Evolutionary conservation across 2,329 filamentous ascomycete species (phyloP), one percentile per base, ranked within the genome.

Genomic region (Colletotrichum tropicicola): DNA sequence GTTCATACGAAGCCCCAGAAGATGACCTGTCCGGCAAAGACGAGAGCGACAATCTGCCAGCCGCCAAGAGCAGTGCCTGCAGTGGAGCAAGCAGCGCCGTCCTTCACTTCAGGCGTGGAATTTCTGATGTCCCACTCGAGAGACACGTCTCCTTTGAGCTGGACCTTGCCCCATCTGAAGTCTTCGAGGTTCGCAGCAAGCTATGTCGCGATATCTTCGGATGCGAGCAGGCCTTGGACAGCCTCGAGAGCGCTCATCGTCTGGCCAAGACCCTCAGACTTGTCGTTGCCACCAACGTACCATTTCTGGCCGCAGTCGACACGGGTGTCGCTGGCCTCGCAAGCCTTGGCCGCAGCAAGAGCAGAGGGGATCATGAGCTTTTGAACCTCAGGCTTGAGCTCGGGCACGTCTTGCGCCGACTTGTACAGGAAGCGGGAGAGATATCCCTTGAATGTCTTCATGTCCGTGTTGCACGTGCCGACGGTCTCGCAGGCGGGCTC

Each of bases 371-470:
- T 73, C 43, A 91, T 81, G 47, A 85, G 75, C 3, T 74, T 73
- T 52, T 81, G 77, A 48, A 91, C 80, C 5, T 79, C 76, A 4
- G 75, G 58, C 3, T 77, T 76, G 19, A 89, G 83, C 19, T 82
- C 83, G 9, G 89, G 87, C 63, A 88, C 80, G 77, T 90, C 80
- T 53, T 83, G 73, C 32, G 86, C 81, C 4, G 87, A 83, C 47
- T 84, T 81, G 77, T 84, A 89, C 79, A 91, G 85, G 78, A 89
- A 90, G 58, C 89, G 87, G 25, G 88, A 81, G 28, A 91, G 81
- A 73, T 89, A 90, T 44, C 83, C 89, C 77, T 92, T 93, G 83
- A 90, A 91, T 8, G 86, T 87, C 70, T 83, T 85, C 82, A 89
- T 88, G 75, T 92, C 89, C 52, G 78, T 81, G 72, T 87, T 85